Evolutionary conservation across 1,284 basidiomycete genomes (phyloP).

Genomic region (Microbotryum intermedium): DNA sequence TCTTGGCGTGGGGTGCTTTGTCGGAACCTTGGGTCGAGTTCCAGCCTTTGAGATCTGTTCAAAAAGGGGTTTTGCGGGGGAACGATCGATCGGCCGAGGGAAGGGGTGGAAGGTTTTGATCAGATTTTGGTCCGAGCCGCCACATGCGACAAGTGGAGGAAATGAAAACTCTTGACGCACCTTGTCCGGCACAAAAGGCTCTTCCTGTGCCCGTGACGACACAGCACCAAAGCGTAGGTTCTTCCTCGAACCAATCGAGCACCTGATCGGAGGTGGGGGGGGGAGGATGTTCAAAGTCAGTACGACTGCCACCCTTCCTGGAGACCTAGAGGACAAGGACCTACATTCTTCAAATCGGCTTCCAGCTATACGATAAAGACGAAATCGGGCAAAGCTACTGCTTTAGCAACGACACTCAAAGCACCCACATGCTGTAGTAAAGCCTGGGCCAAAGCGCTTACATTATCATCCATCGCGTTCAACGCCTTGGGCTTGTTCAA

Average conservation of each 20-base stretch:
- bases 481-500: constrained; percentile 64
- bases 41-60: constrained; percentile 25
- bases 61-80: not conserved
- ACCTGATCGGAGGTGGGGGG: constrained; percentile 33
- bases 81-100: not conserved
- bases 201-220: constrained; percentile 68
- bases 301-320: no score
- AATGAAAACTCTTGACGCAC: constrained; percentile 44
- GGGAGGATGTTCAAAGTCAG: no score
- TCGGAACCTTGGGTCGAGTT: constrained; percentile 9
- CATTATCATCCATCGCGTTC: constrained; percentile 54
- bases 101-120: not conserved
- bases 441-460: no score
- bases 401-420: no score
- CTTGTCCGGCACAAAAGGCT: constrained; percentile 69
- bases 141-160: not conserved
- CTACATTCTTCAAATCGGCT: no score
- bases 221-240: constrained; percentile 63
- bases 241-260: constrained; percentile 68
- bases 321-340: no score
- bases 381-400: no score
- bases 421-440: no score
- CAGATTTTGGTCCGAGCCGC: not conserved
- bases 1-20: constrained; percentile 3
- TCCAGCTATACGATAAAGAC: no score